These are phyloP conservation scores for Brassica cretica DNA, from an alignment of 345 rosid species.

Conservation along the genomic window DNA sequence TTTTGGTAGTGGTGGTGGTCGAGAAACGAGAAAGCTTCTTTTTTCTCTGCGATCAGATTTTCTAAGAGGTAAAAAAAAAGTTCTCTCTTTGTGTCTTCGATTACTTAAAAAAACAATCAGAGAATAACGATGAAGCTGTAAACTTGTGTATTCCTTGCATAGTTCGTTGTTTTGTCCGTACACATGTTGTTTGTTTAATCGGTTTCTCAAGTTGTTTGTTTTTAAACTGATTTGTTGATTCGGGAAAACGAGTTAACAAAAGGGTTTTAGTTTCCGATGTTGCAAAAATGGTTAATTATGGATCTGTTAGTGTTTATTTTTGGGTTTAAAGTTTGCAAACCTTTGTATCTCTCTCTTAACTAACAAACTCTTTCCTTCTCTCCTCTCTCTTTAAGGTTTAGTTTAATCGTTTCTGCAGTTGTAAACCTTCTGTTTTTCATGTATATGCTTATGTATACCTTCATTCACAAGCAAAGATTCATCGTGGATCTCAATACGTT, in stretches of 20 bases:
- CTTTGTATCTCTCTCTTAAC: constrained; percentile 23
- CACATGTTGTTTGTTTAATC: background rate
- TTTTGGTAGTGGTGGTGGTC: constrained; percentile 41
- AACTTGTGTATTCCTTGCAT: constrained; percentile 28
- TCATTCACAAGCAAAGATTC: constrained; percentile 10
- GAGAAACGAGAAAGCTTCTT: constrained; percentile 32
- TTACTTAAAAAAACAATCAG: constrained; percentile 30
- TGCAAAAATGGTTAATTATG: constrained; percentile 36
- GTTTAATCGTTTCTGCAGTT: constrained; percentile 33
- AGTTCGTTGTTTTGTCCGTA: constrained; percentile 23
- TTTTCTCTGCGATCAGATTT: constrained; percentile 28
- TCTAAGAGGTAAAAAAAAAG: constrained; percentile 29
- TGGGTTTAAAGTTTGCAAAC: constrained; percentile 27
- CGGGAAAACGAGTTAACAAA: constrained; percentile 23
- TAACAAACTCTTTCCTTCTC: constrained; percentile 29
- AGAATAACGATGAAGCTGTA: constrained; percentile 26
- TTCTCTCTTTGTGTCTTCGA: constrained; percentile 32
- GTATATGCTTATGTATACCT: constrained; percentile 31
- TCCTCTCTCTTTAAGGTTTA: background rate
- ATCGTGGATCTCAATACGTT: constrained; percentile 20
- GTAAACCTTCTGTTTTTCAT: constrained; percentile 24
- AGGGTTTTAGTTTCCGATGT: constrained; percentile 40
- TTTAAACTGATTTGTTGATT: constrained; percentile 11
- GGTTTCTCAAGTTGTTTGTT: constrained; percentile 11
- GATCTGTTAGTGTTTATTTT: constrained; percentile 40